Base-by-base conservation (phyloP, 2,329 filamentous ascomycete species). In the Moelleriella libera region DNA sequence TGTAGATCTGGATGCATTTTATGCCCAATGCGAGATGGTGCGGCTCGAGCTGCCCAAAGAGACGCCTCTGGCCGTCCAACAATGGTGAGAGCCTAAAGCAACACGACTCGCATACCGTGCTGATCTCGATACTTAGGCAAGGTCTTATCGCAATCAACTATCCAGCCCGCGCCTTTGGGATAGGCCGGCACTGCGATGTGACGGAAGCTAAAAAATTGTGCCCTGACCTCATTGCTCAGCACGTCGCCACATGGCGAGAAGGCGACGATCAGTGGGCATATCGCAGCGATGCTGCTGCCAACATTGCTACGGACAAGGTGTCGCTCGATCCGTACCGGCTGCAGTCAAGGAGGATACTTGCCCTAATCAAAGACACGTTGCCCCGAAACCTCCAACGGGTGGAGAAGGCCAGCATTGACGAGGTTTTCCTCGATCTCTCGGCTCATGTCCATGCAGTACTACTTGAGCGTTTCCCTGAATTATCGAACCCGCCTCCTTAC, bases 71-170 rank as follows among this genome's bases (percentile, higher is more conserved):
- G 92, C 88, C 1, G 92, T 98, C 21, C 89, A 94, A 60, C 90
- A 97, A 71, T 97, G 86, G 85, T 82, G 67, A 52, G 64, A 31
- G 4, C n/a, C 34, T 37, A 12, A 37, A 42, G 40, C 40, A n/a
- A 42, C 40, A 39, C 34, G n/a, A 9, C 34, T 10, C 34, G n/a
- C n/a, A 9, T 39, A 9, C 9, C n/a, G 2, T 39, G 34, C 9
- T 10, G 34, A n/a, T 39, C 34, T n/a, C 34, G 34, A 39, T 2
- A 28, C 7, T 5, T 55, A 82, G 85, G 85, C 85, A 94, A 64
- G 88, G 85, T 7, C 73, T 98, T 29, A 98, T 98, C 60, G 92
- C 92, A 3, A 81, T 98, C 64, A 98, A 98, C 68, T 98, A 98
- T 60, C 81, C 92, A 2, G 89, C 90, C 5, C 81, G 92, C 12